phyloP scores from a whole-genome alignment of 208 protist species.

The Leishmania amazonensis region DNA sequence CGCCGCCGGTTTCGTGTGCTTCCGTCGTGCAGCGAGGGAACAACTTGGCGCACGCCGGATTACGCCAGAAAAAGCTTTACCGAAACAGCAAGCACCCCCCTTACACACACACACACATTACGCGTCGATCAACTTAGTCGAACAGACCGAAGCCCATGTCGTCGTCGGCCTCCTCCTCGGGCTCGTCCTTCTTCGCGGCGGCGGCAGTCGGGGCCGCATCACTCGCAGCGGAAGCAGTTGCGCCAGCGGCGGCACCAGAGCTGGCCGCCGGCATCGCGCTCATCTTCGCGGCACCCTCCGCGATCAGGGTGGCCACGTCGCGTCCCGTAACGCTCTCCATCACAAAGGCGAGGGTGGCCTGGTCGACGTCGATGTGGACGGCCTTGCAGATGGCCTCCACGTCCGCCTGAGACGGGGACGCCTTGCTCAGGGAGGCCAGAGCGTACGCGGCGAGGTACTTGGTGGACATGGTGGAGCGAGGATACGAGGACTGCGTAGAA shows the following conservation, averaged over 20 bases:
- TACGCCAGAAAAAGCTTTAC: too few relatives aligned
- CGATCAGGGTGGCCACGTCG: conserved; percentile 78
- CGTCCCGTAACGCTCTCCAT: conserved; percentile 76
- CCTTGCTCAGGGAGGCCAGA: conserved; percentile 81
- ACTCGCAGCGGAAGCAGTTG: conserved; percentile 30
- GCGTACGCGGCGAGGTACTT: conserved; percentile 94
- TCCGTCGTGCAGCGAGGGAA: not conserved
- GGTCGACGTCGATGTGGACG: conserved; percentile 67
- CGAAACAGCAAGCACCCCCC: too few relatives aligned
- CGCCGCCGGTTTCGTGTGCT: not conserved
- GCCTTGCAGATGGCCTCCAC: conserved; percentile 89
- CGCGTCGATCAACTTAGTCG: not conserved
- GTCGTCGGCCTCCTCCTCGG: conserved; percentile 88
- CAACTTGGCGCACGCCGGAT: not conserved
- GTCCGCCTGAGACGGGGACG: conserved; percentile 71
- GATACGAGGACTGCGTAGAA: not conserved
- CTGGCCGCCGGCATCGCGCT: conserved; percentile 47
- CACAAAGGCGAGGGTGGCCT: conserved; percentile 80
- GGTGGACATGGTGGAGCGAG: conserved; percentile 60
- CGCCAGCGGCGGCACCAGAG: conserved; percentile 38
- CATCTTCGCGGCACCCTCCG: conserved; percentile 85
- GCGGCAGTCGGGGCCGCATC: conserved; percentile 45
- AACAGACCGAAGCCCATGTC: conserved; percentile 89
- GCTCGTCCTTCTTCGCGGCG: conserved; percentile 59
- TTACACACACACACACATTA: not conserved